These are phyloP conservation scores for Hypoxylon sp. DNA, from an alignment of 2,329 filamentous ascomycete genomes.

Conservation along the genomic window DNA sequence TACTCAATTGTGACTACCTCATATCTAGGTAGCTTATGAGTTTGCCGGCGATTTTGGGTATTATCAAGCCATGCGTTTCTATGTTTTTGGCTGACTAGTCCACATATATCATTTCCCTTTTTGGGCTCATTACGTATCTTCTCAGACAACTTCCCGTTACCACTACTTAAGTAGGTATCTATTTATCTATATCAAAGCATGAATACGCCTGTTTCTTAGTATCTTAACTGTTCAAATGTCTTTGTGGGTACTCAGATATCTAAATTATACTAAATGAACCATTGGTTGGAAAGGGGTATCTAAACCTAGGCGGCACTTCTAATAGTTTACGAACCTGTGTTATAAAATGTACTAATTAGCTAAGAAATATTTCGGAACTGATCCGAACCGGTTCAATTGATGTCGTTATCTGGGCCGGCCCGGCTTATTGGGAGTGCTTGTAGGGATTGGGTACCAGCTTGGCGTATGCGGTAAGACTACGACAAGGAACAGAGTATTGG, in stretches of 20 bases:
- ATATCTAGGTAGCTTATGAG: too few relatives aligned
- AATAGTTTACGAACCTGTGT: too few relatives aligned
- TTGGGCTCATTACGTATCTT: too few relatives aligned
- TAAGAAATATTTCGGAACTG: not conserved
- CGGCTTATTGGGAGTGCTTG: not conserved
- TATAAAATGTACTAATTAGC: too few relatives aligned
- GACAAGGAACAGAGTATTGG: not conserved
- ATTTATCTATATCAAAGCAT: not conserved
- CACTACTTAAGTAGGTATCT: too few relatives aligned
- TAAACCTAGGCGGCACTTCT: too few relatives aligned
- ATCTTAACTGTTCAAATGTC: not conserved
- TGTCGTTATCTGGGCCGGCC: constrained; percentile 3
- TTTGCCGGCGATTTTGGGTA: not conserved
- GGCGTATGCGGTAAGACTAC: constrained; percentile 7
- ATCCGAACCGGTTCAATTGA: not conserved
- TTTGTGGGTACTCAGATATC: too few relatives aligned
- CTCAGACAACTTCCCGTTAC: not conserved
- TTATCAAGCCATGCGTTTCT: not conserved
- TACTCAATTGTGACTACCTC: not conserved
- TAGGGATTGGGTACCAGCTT: not conserved
- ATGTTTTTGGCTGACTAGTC: too few relatives aligned
- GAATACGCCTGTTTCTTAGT: not conserved
- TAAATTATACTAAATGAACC: too few relatives aligned
- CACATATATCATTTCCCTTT: too few relatives aligned
- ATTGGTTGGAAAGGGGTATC: too few relatives aligned